Base-by-base conservation (phyloP, 345 rosid genomes). In the Gossypium sturtianum region DNA sequence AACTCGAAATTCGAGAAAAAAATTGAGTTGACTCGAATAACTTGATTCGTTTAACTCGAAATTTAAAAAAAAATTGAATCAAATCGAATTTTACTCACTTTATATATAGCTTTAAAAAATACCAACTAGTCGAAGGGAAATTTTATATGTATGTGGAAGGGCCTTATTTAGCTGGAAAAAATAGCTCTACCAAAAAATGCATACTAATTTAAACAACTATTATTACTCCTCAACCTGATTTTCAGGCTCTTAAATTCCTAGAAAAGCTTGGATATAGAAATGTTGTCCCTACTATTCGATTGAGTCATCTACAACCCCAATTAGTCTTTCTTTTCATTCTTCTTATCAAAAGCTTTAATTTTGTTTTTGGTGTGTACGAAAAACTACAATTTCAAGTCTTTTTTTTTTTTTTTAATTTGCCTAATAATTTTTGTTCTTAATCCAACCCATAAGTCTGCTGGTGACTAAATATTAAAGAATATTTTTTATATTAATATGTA, bases 241-340 rank as follows among this genome's bases (percentile, higher is more conserved):
- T 74, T 47, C 53, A 74, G 83, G 80, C 80, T 77, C 75, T 77
- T 80, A 54, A 80, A 80, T 80, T 70, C 68, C 64, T 27, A 53
- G 43, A 66, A 49, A 71, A 47, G 59, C 74, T 72, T 66, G 29
- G 16, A 20, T 29, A 66, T 57, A 34, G 15, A 52, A 53, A 51
- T 70, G n/a, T 41, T n/a, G 72, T 58, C 72, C 72, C 59, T 51
- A 69, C 72, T 27, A 4, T 27, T 51, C 17, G 2, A 67, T 47
- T 47, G 41, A 20, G 6, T 29, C n/a, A 66, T 19, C 7, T 48
- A 68, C 72, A 15, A 23, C 57, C 58, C 17, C 72, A 13, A 49
- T 49, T 68, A 23, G 16, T 23, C n/a, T 48, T 67, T 67, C 3
- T 47, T 47, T 66, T 1, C 1, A 2, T 64, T n/a, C 12, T 9